Conservation (phyloP, 306 rosid genomes). For the Leucaena leucocephala region DNA sequence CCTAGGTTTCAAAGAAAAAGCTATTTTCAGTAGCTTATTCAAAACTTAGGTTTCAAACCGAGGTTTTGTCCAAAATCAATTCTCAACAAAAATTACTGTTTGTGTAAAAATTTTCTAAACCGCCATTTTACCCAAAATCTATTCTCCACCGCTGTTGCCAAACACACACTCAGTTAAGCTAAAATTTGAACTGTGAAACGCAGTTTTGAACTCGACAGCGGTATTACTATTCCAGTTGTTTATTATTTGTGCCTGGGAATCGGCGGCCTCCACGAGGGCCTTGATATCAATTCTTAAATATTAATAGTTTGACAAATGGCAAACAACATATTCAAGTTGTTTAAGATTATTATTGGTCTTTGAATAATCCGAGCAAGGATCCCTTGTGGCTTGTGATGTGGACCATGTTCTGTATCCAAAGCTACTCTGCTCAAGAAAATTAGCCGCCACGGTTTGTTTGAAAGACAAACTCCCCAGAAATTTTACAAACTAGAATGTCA, state of each 20-base stretch:
- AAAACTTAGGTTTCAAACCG: no score
- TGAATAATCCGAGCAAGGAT: neutral
- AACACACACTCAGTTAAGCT: no score
- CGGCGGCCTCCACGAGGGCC: neutral
- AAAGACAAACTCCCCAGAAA: neutral
- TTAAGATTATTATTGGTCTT: neutral
- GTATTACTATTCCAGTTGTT: neutral
- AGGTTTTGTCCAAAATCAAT: no score
- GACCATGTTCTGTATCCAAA: neutral
- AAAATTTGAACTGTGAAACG: constrained; percentile 16
- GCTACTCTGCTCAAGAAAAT: neutral
- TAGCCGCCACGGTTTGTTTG: neutral
- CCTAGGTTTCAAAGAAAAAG: no score
- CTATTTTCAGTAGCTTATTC: no score
- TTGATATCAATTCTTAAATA: neutral
- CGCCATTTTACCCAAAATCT: no score
- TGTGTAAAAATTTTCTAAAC: no score
- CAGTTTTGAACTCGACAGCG: neutral
- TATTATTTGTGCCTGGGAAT: neutral
- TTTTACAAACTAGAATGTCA: neutral
- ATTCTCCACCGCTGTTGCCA: no score
- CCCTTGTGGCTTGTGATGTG: neutral
- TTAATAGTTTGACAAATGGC: neutral
- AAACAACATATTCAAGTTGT: neutral
- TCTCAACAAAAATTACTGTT: no score